A percentile compares a stretch with the other conserved stretches of the same genome.
Evolutionary conservation across 2,329 filamentous ascomycete species (phyloP).

Genomic region (Arthrocladium fulminans): DNA sequence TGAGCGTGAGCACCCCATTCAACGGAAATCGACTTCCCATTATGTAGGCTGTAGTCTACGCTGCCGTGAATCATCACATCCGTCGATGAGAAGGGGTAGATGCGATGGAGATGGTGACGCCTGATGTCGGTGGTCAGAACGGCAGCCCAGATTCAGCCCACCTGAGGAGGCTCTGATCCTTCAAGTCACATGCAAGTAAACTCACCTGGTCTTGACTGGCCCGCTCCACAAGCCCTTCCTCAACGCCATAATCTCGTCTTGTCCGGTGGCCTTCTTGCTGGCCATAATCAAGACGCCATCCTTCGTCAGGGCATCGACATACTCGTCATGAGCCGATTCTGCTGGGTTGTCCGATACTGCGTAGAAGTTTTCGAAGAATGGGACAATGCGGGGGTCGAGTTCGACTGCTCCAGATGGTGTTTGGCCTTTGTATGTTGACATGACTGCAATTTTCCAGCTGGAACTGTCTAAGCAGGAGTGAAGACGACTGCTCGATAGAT

Average conservation of each 20-base stretch:
- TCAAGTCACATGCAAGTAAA: slow-evolving; percentile 42
- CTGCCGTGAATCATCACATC: slow-evolving; percentile 48
- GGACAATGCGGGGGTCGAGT: slow-evolving; percentile 17
- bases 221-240: slow-evolving; percentile 44
- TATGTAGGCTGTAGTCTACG: slow-evolving; percentile 46
- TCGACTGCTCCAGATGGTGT: slow-evolving; percentile 7
- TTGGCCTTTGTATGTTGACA: slow-evolving; percentile 17
- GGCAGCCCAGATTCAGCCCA: slow-evolving; percentile 20
- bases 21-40: slow-evolving; percentile 37
- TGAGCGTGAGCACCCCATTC: slow-evolving; percentile 44
- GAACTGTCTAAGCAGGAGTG: neutral
- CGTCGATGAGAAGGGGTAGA: slow-evolving; percentile 44
- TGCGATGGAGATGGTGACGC: slow-evolving; percentile 27
- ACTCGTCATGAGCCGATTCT: slow-evolving; percentile 36
- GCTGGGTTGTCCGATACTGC: slow-evolving; percentile 29
- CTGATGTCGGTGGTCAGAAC: slow-evolving; percentile 8
- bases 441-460: neutral
- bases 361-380: slow-evolving; percentile 25
- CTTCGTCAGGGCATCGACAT: slow-evolving; percentile 38
- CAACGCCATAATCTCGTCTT: slow-evolving; percentile 42
- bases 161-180: too few species aligned
- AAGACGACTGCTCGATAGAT: neutral
- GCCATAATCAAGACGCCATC: slow-evolving; percentile 47
- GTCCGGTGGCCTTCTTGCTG: slow-evolving; percentile 37
- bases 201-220: slow-evolving; percentile 38